phyloP scores from a whole-genome alignment of 495 filamentous ascomycete species.

The Neurospora sp. region DNA sequence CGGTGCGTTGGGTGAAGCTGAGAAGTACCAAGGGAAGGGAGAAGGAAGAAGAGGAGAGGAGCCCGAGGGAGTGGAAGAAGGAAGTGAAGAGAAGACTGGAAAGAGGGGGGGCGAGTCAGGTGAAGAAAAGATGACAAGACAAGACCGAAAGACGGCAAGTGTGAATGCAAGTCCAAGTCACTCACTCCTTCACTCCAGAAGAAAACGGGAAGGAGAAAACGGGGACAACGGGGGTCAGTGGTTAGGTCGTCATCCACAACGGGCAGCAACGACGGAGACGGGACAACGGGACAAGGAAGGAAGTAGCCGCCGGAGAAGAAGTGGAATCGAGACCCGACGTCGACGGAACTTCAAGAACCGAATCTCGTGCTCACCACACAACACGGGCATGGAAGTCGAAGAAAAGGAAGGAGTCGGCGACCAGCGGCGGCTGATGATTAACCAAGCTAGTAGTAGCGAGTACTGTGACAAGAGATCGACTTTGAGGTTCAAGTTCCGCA shows the following conservation, averaged over 20 bases:
- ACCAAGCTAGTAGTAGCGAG: constrained; percentile 7
- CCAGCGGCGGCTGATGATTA: constrained; percentile 3
- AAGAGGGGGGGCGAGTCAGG: background rate
- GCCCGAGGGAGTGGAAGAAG: background rate
- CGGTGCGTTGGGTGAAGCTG: background rate
- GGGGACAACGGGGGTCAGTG: background rate
- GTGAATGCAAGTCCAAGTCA: background rate
- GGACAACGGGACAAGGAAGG: background rate
- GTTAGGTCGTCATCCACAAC: background rate
- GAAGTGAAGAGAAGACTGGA: background rate
- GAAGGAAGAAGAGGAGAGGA: background rate
- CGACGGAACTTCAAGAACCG: background rate
- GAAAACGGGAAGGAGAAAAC: background rate
- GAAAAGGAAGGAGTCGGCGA: background rate
- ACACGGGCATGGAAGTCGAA: background rate
- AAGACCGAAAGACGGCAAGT: background rate
- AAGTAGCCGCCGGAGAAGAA: background rate
- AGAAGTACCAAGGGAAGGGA: background rate
- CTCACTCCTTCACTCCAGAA: background rate
- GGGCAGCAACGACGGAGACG: background rate
- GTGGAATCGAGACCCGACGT: background rate
- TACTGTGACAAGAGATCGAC: background rate
- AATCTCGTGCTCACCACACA: background rate
- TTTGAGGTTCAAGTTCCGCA: background rate
- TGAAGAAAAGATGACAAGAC: background rate